Conservation (phyloP, 768 basidiomycete genomes). For the Kwoniella sp. region DNA sequence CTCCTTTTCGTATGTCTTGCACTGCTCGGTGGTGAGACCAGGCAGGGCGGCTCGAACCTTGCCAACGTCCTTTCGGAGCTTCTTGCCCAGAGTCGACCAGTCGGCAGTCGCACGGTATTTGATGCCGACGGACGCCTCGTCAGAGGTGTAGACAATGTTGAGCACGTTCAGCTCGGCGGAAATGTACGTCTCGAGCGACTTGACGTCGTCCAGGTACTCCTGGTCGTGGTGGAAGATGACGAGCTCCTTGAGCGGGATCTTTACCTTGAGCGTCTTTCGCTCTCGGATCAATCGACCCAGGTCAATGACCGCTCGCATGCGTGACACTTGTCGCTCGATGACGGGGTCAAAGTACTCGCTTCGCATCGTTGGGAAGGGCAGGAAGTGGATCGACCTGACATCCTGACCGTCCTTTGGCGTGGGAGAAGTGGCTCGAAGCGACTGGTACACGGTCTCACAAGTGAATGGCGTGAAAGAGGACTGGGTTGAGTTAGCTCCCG, state of each 20-base stretch:
- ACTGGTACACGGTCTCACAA: conserved; percentile 93
- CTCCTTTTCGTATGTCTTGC: conserved; percentile 68
- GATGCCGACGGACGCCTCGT: conserved; percentile 79
- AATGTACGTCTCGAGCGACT: conserved; percentile 79
- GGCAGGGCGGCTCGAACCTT: conserved; percentile 87
- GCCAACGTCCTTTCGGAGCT: conserved; percentile 83
- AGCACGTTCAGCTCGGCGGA: conserved; percentile 93
- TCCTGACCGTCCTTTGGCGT: conserved; percentile 57
- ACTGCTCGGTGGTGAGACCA: conserved; percentile 69
- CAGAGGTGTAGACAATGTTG: conserved; percentile 78
- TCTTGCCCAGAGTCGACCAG: conserved; percentile 88
- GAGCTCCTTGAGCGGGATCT: conserved; percentile 81
- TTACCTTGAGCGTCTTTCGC: conserved; percentile 76
- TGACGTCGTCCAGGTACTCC: conserved; percentile 78
- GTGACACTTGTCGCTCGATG: conserved; percentile 88
- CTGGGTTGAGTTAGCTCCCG: conserved; percentile 52
- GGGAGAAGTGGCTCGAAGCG: conserved; percentile 74
- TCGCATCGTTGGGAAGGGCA: conserved; percentile 87
- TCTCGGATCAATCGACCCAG: conserved; percentile 84
- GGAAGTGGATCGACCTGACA: conserved; percentile 88
- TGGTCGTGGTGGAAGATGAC: conserved; percentile 85
- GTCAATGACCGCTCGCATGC: conserved; percentile 94
- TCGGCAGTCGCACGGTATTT: conserved; percentile 88
- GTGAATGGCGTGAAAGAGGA: conserved; percentile 98
- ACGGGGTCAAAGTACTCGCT: conserved; percentile 89